Percentiles rank a stretch among this genome's conserved stretches.
Conservation (phyloP, 2,329 filamentous ascomycete species). For the Exophiala xenobiotica region DNA sequence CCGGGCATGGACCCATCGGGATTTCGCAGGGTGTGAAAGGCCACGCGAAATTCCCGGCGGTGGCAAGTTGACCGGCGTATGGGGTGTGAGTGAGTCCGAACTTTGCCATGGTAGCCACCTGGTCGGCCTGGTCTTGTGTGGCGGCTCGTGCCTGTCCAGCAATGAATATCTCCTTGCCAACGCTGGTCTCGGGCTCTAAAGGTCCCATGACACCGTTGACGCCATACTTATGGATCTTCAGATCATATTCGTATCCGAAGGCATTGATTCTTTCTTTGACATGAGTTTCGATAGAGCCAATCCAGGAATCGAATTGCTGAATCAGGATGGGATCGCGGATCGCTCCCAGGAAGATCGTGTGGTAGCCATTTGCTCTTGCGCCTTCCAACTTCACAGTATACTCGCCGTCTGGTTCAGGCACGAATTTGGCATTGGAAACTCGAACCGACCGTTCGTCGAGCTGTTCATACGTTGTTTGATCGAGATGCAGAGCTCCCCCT, state of each 20-base stretch:
- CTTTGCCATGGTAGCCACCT: slow-evolving; percentile 44
- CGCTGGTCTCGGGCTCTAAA: slow-evolving; percentile 33
- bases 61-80: slow-evolving; percentile 54
- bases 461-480: slow-evolving; percentile 45
- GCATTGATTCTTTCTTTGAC: slow-evolving; percentile 17
- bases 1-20: slow-evolving; percentile 41
- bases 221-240: slow-evolving; percentile 47
- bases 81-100: slow-evolving; percentile 48
- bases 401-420: slow-evolving; percentile 29
- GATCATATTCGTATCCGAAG: slow-evolving; percentile 35
- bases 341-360: slow-evolving; percentile 48
- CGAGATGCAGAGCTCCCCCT: slow-evolving; percentile 46
- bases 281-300: slow-evolving; percentile 34
- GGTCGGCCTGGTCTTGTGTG: slow-evolving; percentile 47
- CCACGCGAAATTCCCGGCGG: slow-evolving; percentile 52
- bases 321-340: slow-evolving; percentile 51
- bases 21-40: slow-evolving; percentile 35
- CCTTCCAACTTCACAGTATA: slow-evolving; percentile 55
- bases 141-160: slow-evolving; percentile 49
- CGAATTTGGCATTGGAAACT: slow-evolving; percentile 43
- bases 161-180: slow-evolving; percentile 40
- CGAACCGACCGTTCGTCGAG: slow-evolving; percentile 37
- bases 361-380: slow-evolving; percentile 44
- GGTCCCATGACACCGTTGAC: slow-evolving; percentile 45
- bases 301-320: slow-evolving; percentile 40